Percentiles rank a stretch among this genome's conserved stretches.
Conservation (phyloP, 176 grass and related monocot genomes). For the Ampelocalamus luodianensis region DNA sequence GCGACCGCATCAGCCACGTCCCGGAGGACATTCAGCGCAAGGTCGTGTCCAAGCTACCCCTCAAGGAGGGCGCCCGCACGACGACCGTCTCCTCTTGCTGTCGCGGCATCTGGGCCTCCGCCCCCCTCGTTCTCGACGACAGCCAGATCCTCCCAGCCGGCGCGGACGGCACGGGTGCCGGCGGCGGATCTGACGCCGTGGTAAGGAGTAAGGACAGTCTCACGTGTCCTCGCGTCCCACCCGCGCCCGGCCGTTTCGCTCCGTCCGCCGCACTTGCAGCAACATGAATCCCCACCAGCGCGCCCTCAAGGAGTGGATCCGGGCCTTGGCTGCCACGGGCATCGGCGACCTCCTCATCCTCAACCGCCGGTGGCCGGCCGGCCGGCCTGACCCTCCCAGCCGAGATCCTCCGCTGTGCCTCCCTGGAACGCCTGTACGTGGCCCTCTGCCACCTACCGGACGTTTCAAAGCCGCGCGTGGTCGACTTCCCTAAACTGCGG, state of each 20-base stretch:
- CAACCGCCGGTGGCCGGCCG: not conserved
- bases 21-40: not conserved
- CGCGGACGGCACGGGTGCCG: too few relatives aligned
- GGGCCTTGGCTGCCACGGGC: not conserved
- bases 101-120: too few relatives aligned
- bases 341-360: not conserved
- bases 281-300: not conserved
- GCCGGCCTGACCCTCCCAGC: not conserved
- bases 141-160: too few relatives aligned
- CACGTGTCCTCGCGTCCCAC: not conserved
- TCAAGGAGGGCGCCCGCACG: too few relatives aligned
- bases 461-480: too few relatives aligned
- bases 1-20: not conserved
- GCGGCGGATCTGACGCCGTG: too few relatives aligned
- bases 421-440: not conserved
- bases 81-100: too few relatives aligned
- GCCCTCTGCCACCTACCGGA: too few relatives aligned
- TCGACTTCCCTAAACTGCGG: too few relatives aligned
- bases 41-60: too few relatives aligned
- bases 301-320: not conserved
- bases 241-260: not conserved
- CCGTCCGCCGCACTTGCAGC: not conserved
- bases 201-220: not conserved
- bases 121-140: too few relatives aligned
- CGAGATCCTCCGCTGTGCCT: not conserved